phyloP scores from a whole-genome alignment of 2,329 filamentous ascomycete species.

The Helotiales sp. region DNA sequence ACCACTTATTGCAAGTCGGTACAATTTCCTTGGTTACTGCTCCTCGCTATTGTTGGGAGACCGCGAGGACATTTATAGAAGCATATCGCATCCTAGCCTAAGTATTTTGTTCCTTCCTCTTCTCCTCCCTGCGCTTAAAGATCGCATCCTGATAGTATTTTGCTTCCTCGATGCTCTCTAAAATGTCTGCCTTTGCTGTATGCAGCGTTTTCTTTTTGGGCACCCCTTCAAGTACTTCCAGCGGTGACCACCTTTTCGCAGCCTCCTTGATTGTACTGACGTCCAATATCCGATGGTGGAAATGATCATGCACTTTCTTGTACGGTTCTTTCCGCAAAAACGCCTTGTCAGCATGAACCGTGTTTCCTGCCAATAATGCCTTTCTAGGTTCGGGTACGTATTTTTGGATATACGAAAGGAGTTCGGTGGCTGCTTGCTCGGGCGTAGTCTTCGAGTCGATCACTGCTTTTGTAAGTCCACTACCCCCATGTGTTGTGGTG shows the following conservation, averaged over 20 bases:
- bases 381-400: slow-evolving; percentile 65
- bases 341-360: slow-evolving; percentile 82
- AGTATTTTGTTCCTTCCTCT: neutral
- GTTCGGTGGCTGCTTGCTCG: slow-evolving; percentile 63
- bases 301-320: slow-evolving; percentile 67
- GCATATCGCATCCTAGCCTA: no score
- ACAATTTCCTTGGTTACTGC: no score
- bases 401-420: slow-evolving; percentile 76
- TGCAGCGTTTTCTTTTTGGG: slow-evolving; percentile 77
- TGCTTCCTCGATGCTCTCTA: slow-evolving; percentile 94
- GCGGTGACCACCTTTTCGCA: slow-evolving; percentile 73
- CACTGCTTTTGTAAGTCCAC: slow-evolving; percentile 79
- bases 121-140: slow-evolving; percentile 45
- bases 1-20: no score
- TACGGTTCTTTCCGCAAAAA: slow-evolving; percentile 80
- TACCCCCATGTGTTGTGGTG: slow-evolving; percentile 72
- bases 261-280: slow-evolving; percentile 93
- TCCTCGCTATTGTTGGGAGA: no score
- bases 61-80: no score
- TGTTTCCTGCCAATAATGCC: slow-evolving; percentile 86
- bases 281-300: slow-evolving; percentile 90
- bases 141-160: slow-evolving; percentile 75
- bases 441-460: slow-evolving; percentile 72
- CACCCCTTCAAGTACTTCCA: slow-evolving; percentile 57
- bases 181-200: slow-evolving; percentile 82